A percentile compares a stretch with the other conserved stretches of the same genome.
Evolutionary conservation across 2,329 filamentous ascomycete species (phyloP).

Genomic region (Rhynchosporium agropyri): DNA sequence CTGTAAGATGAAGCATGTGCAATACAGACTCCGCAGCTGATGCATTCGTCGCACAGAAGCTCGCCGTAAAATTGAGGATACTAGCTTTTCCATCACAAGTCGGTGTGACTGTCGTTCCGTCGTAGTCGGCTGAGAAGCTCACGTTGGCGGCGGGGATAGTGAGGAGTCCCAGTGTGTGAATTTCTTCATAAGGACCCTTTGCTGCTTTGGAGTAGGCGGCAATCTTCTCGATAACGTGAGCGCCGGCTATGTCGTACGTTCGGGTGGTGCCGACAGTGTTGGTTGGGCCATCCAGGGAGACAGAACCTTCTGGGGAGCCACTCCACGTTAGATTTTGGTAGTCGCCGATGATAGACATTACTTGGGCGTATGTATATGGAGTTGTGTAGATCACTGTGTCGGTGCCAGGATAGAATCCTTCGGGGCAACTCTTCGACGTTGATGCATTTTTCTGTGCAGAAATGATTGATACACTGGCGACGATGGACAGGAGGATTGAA

Average conservation of each 20-base stretch:
- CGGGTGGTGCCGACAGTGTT: conserved; percentile 36
- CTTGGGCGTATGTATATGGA: conserved; percentile 36
- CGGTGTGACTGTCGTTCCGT: conserved; percentile 33
- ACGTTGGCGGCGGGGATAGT: conserved; percentile 32
- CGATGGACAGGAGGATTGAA: conserved; percentile 7
- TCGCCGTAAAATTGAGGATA: conserved; percentile 37
- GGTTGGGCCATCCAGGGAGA: conserved; percentile 36
- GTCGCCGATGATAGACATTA: conserved; percentile 37
- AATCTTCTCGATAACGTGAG: conserved; percentile 34
- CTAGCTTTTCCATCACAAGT: conserved; percentile 33
- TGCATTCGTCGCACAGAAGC: conserved; percentile 37
- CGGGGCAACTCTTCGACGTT: conserved; percentile 23
- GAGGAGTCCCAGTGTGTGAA: conserved; percentile 33
- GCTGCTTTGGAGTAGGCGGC: conserved; percentile 32
- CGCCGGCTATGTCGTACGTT: conserved; percentile 31
- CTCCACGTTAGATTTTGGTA: conserved; percentile 38
- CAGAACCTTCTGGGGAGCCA: conserved; percentile 28
- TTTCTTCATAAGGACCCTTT: conserved; percentile 34
- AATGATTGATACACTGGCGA: conserved; percentile 10
- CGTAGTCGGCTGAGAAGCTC: conserved; percentile 34
- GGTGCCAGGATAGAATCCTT: conserved; percentile 22
- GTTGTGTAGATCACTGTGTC: conserved; percentile 33
- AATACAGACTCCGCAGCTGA: conserved; percentile 27
- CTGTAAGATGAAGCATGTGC: conserved; percentile 29
- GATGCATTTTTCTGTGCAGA: conserved; percentile 22